Base-by-base conservation (phyloP, 2,329 filamentous ascomycete genomes). In the Bipolaris oryzae region DNA sequence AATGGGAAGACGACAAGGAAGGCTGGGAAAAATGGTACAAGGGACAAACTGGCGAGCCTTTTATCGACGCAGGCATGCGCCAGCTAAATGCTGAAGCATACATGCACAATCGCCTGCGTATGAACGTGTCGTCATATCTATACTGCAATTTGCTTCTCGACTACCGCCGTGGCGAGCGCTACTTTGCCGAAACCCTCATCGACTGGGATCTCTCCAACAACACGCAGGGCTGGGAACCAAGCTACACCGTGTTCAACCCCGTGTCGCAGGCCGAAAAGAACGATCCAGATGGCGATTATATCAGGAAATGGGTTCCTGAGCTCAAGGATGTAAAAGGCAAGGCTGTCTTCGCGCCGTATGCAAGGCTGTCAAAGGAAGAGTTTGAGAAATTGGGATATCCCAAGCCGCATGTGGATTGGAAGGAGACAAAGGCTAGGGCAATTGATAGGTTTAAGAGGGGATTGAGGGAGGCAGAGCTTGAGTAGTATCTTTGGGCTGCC, bases 101-200 rank as follows among this genome's bases (percentile, higher is more conserved):
- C 57, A 83, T 84, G 81, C 81, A 84, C 58, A 83, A 83, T 53
- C 76, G 81, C 0, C 67, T 80, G 10, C 76, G 81, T 31, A 84
- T 83, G 81, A 82, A 82, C 46, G 78, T 79, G 0, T 75, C 75
- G 0, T 77, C 71, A 4, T 84, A 82, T 57, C 67, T 84, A 7
- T 77, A 78, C 37, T 81, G 76, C 42, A 82, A 83, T 50, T 53
- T 83, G 9, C 72, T 83, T 1, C 71, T 84, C 50, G 80, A 83
- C 59, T 83, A 82, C 54, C 74, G 81, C 2, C 65, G 76, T 2
- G 81, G 81, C 10, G 81, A 84, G 66, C 70, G 80, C 1, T 84
- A 81, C 55, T 83, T 83, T 57, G 81, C 80, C 1, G 80, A 82
- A 60, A 79, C 78, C 2, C 66, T 84, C 25, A 74, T 81, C 33